Conservation (phyloP, 108 stramenopile species). For the Mediolabrus comicus region DNA sequence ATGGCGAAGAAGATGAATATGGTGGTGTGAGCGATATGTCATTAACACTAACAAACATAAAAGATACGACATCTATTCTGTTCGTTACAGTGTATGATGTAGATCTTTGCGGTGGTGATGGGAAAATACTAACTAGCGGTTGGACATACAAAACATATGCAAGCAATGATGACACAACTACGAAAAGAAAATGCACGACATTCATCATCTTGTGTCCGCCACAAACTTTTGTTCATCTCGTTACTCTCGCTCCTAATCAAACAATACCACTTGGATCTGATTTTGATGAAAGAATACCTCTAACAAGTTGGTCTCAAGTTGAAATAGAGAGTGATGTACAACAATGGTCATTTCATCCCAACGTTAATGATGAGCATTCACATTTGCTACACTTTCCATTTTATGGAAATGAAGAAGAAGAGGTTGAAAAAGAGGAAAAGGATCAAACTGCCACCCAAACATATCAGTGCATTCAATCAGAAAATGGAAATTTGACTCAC, state of each 20-base stretch:
- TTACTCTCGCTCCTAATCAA: conserved; percentile 46
- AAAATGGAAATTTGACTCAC: conserved; percentile 80
- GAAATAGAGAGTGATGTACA: conserved; percentile 79
- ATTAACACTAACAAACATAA: conserved; percentile 37
- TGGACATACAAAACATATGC: conserved; percentile 8
- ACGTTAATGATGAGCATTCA: conserved; percentile 62
- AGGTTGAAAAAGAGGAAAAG: conserved; percentile 11
- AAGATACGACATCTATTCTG: conserved; percentile 23
- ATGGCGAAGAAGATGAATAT: conserved; percentile 20
- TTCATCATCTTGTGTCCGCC: conserved; percentile 82
- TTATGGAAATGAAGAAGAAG: conserved; percentile 7
- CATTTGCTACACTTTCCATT: conserved; percentile 67
- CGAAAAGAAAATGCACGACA: conserved; percentile 54
- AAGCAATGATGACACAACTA: background rate
- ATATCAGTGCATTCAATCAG: conserved; percentile 83
- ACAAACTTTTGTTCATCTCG: conserved; percentile 69
- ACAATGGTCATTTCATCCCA: conserved; percentile 60
- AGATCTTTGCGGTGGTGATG: conserved; percentile 21
- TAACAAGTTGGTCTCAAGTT: conserved; percentile 43
- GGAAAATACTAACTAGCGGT: conserved; percentile 20
- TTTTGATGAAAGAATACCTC: conserved; percentile 1
- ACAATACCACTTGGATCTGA: background rate
- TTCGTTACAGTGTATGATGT: conserved; percentile 43
- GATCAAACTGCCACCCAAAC: conserved; percentile 9
- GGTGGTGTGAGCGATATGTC: conserved; percentile 21